A percentile compares a stretch with the other conserved stretches of the same genome.
These are phyloP conservation scores for Gardenia jasminoides DNA, from an alignment of 257 asterid genomes.

Conservation along the genomic window DNA sequence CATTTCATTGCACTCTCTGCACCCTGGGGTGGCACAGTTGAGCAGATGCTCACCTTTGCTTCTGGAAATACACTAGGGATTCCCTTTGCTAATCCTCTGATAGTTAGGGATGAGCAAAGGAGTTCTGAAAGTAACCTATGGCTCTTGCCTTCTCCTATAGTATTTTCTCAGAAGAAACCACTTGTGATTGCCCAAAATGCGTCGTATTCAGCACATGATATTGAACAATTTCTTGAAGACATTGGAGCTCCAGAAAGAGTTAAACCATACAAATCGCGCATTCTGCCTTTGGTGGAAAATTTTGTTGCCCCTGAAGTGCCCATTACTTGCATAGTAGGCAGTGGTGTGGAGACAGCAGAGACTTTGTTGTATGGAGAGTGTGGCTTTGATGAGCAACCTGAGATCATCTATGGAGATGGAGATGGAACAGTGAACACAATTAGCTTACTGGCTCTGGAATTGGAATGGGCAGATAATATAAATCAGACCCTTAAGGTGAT, in stretches of 20 bases:
- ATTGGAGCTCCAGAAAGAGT: conserved; percentile 64
- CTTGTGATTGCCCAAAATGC: conserved; percentile 39
- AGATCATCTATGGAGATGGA: conserved; percentile 71
- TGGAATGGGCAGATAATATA: conserved; percentile 37
- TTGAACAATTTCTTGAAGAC: conserved; percentile 52
- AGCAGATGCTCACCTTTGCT: conserved; percentile 63
- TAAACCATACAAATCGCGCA: conserved; percentile 49
- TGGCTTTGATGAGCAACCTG: conserved; percentile 62
- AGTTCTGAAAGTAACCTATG: conserved; percentile 67
- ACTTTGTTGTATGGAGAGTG: conserved; percentile 41
- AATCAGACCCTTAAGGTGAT: conserved; percentile 47
- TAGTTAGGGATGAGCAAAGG: conserved; percentile 70
- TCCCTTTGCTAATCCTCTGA: conserved; percentile 67
- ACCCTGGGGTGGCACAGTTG: conserved; percentile 95
- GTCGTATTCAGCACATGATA: conserved; percentile 41
- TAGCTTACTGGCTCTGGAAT: conserved; percentile 60
- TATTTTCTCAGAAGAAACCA: conserved; percentile 32
- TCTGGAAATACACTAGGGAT: conserved; percentile 69
- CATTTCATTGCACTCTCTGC: conserved; percentile 68
- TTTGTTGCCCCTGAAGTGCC: conserved; percentile 40
- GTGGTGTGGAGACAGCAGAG: conserved; percentile 61
- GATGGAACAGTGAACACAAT: conserved; percentile 84
- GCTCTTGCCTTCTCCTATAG: conserved; percentile 68
- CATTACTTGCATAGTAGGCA: conserved; percentile 64
- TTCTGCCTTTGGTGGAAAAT: conserved; percentile 54